Conservation (phyloP, 371 early-diverging fungal genomes). For the Dinochytrium kinnereticum region DNA sequence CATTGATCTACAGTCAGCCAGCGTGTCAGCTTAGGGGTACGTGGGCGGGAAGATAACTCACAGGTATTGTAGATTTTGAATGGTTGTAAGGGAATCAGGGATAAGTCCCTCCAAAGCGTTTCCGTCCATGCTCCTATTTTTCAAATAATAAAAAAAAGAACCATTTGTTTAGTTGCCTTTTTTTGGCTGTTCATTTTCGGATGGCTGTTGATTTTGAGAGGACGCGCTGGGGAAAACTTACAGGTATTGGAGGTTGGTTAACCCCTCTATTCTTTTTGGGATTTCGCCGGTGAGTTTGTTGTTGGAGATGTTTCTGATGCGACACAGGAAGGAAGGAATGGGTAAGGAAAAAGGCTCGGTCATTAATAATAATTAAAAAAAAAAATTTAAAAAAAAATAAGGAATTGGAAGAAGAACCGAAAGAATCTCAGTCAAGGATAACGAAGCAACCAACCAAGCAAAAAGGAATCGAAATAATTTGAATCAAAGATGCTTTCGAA, state of each 20-base stretch:
- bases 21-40: neutral
- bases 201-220: too few relatives aligned
- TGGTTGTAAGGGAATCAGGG: neutral
- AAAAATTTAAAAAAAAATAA: too few relatives aligned
- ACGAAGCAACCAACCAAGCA: too few relatives aligned
- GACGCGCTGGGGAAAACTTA: neutral
- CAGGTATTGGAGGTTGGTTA: neutral
- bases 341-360: too few relatives aligned
- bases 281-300: neutral
- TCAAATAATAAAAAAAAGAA: neutral
- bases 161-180: neutral
- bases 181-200: too few relatives aligned
- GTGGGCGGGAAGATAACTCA: neutral
- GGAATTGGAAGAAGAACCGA: too few relatives aligned
- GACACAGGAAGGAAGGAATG: too few relatives aligned
- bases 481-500: neutral
- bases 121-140: neutral
- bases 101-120: neutral
- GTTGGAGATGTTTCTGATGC: neutral
- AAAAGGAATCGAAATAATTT: too few relatives aligned
- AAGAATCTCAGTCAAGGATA: too few relatives aligned
- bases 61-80: neutral
- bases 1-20: neutral
- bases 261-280: neutral
- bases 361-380: too few relatives aligned